Base-by-base conservation (phyloP, 2,329 filamentous ascomycete species). In the Parafenestella ontariensis region DNA sequence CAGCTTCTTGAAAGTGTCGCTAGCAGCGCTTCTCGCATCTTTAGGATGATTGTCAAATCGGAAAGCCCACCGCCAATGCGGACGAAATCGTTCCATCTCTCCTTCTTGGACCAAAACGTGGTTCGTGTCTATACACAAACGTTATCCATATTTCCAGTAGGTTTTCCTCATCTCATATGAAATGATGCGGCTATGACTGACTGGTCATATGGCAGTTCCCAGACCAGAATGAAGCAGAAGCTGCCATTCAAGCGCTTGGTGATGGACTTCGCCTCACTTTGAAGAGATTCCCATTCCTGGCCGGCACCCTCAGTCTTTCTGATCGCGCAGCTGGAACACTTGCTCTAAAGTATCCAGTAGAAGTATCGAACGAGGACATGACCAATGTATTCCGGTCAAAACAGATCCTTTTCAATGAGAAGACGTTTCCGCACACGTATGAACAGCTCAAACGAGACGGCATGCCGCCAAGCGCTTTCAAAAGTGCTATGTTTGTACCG, bases 381-480 rank as follows among this genome's bases (percentile, higher is more conserved):
- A 54, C 52, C 15, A 55, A 58, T 2, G 45, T 73, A 0, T 68
- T 74, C 26, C 45, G 55, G 3, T 62, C 52, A 13, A 69, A 71
- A 48, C 58, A 57, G 7, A 60, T 71, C 24, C 48, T 51, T 5
- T 56, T 56, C 23, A 49, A 63, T 29, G 33, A 58, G 13, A 34
- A 53, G 2, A 56, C 57, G 9, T 71, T 65, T 36, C 66, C 65
- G 7, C 50, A 65, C 39, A 60, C 62, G 15, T 75, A 75, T 33
- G 64, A 64, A 24, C 47, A 65, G n/a, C 64, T 75, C n/a, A 71
- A 66, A 57, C 44, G 49, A 42, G 39, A 59, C 24, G 71, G 70
- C 18, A 72, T 75, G 70, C 72, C 72, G 10, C 67, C 69, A 4
- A 69, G 64, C 49, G 65, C 64, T n/a, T 68, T 74, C 53, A 63